A percentile compares a stretch with the other conserved stretches of the same genome.
phyloP scores from a whole-genome alignment of 805 yeast species.

The Jamesozyma spencerorum region DNA sequence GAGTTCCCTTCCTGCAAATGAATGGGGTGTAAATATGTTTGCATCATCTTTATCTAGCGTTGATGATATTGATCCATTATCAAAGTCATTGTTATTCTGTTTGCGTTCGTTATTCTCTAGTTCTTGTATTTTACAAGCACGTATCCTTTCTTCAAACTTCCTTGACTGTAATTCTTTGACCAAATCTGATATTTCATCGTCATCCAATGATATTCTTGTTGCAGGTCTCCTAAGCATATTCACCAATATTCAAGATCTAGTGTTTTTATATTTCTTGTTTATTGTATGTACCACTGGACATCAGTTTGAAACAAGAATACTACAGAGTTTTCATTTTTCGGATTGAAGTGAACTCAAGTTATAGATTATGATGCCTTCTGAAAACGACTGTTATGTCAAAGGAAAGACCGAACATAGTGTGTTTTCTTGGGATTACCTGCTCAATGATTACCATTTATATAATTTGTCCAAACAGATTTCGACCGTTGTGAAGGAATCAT shows the following conservation, averaged over 20 bases:
- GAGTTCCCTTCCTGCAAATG: too few relatives aligned
- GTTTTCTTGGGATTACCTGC: too few relatives aligned
- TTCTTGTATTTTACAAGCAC: constrained; percentile 1
- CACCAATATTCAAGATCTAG: neutral
- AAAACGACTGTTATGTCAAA: too few relatives aligned
- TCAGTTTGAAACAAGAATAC: too few relatives aligned
- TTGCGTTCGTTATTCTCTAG: neutral
- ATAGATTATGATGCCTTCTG: too few relatives aligned
- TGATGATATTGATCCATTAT: neutral
- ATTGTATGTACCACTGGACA: too few relatives aligned
- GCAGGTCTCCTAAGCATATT: constrained; percentile 67
- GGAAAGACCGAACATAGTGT: too few relatives aligned
- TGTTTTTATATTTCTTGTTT: neutral
- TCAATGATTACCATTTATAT: too few relatives aligned
- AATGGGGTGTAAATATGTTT: neutral
- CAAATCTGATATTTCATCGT: constrained; percentile 47
- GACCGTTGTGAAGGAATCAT: too few relatives aligned
- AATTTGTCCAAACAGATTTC: too few relatives aligned
- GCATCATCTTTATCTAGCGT: neutral
- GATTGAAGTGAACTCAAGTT: too few relatives aligned
- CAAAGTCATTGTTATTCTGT: neutral
- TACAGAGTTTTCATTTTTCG: too few relatives aligned
- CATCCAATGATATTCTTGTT: constrained; percentile 54
- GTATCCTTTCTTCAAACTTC: constrained; percentile 7
- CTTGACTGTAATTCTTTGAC: constrained; percentile 22